Evolutionary conservation across 768 basidiomycete genomes (phyloP), one percentile per base, ranked within the genome.

Genomic region (Trametes sanguinea): DNA sequence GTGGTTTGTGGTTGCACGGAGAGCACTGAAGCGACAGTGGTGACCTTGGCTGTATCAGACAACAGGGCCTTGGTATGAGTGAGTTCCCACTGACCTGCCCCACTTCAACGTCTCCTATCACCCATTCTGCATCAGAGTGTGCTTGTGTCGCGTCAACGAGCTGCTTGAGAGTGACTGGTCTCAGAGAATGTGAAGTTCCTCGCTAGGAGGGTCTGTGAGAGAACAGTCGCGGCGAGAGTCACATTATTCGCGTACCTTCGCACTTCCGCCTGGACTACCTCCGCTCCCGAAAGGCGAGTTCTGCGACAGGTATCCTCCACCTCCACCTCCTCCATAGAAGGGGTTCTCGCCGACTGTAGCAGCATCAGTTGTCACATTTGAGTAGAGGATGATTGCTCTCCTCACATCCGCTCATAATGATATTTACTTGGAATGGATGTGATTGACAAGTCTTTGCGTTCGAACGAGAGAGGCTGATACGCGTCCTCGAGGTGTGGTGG

Each of bases 61-160:
- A 3, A 44, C 13, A 42, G 14, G n/a, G 10, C 14, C 51, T 22
- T 22, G 22, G 44, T n/a, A 48, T 13, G 16, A 11, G 16, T 6
- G 10, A 17, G 13, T 16, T 35, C 6, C 30, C 33, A 46, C 77
- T 63, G 65, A 92, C 95, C 74, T 93, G 92, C 51, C 90, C 90
- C 60, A 95, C 79, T 64, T 95, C 90, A 4, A 81, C 75, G 32
- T 86, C 89, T 60, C 94, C 94, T 37, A 98, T 79, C 61, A 80
- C 80, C 86, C 94, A 97, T 60, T 95, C 93, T 2, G 92, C 89
- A 66, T 98, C 95, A 1, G 89, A 80, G 71, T 96, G 92, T 5
- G 87, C 81, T 77, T 95, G 94, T n/a, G 77, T 80, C 2, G 95
- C 90, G 66, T 83, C 82, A 39, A 79, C 71, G 47, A 97, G 80